phyloP scores from a whole-genome alignment of 2,329 filamentous ascomycete species.

The Fusarium virguliforme region DNA sequence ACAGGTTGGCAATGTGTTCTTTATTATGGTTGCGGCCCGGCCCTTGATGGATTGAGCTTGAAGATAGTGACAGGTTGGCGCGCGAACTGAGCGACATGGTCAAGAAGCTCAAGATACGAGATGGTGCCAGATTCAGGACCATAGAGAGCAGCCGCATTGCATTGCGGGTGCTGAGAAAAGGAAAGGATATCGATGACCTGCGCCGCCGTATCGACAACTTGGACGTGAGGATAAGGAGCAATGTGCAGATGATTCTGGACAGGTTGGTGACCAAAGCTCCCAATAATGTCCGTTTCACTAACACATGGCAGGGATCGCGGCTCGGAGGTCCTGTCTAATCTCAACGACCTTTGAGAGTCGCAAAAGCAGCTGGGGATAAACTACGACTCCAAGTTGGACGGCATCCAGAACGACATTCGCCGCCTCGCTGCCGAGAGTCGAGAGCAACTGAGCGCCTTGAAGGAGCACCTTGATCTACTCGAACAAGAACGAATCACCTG shows the following conservation, averaged over 20 bases:
- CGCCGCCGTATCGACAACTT: conserved; percentile 1
- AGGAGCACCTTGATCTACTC: not conserved
- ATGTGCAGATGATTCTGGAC: not conserved
- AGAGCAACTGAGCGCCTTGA: not conserved
- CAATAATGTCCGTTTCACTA: not conserved
- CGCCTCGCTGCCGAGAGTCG: not conserved
- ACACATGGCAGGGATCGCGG: not conserved
- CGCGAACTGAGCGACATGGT: not conserved
- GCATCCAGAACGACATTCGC: not conserved
- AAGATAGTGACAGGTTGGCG: not conserved
- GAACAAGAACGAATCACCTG: conserved; percentile 4
- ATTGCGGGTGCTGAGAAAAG: not conserved
- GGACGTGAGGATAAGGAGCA: not conserved
- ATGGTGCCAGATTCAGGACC: not conserved
- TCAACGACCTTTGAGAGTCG: conserved; percentile 6
- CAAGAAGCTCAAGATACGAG: not conserved
- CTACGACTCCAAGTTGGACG: conserved; percentile 5
- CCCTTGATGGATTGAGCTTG: too few relatives aligned
- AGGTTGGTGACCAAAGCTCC: not conserved
- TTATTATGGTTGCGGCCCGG: too few relatives aligned
- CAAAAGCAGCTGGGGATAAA: conserved; percentile 1
- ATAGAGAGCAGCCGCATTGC: conserved; percentile 7
- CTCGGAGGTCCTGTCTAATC: not conserved
- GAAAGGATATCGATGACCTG: conserved; percentile 2
- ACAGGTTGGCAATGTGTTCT: not conserved